Base-by-base conservation (phyloP, 139 green algal genomes). In the Coelastrella sp. region DNA sequence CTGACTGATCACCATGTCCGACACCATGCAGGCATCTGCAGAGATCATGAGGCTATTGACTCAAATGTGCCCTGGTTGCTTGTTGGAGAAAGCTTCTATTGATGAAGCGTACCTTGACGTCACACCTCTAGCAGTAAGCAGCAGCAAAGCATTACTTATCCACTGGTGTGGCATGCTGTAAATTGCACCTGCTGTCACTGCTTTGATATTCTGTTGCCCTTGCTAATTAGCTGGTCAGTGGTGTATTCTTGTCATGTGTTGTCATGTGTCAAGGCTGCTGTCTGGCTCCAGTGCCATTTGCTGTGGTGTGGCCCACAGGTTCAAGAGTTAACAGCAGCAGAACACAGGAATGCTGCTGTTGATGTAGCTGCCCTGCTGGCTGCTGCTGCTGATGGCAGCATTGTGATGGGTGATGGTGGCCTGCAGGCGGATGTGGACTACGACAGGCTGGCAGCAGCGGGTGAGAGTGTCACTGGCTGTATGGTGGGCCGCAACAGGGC, bases 81-180 rank as follows among this genome's bases (percentile, higher is more conserved):
- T 89, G 57, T 30, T 92, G 17, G 92, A 97, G 86, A 93, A 92
- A 71, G 96, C 96, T 0, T 93, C 86, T 35, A 97, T 99, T 34
- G 96, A 99, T 59, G 96, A 99, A 84, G 94, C 93, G 0, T 99
- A 97, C 86, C 79, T 98, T 15, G 96, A 99, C 83, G 71, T 98
- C 11, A 98, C 96, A 0, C 27, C 73, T 62, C 82, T 89, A 41
- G 89, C 71, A 66, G 78, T 84, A 17, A 63, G 78, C 25, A 13
- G 15, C 11, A 57, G 11, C 45, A 9, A 57, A 9, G 15, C n/a
- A n/a, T n/a, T n/a, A n/a, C n/a, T n/a, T n/a, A n/a, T n/a, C n/a
- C n/a, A n/a, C n/a, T n/a, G n/a, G n/a, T n/a, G 25, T 67, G 3
- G 59, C 59, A 37, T 67, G n/a, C n/a, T 32, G 25, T 32, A n/a